phyloP scores from a whole-genome alignment of 495 filamentous ascomycete species.

The Neurospora sp. region DNA sequence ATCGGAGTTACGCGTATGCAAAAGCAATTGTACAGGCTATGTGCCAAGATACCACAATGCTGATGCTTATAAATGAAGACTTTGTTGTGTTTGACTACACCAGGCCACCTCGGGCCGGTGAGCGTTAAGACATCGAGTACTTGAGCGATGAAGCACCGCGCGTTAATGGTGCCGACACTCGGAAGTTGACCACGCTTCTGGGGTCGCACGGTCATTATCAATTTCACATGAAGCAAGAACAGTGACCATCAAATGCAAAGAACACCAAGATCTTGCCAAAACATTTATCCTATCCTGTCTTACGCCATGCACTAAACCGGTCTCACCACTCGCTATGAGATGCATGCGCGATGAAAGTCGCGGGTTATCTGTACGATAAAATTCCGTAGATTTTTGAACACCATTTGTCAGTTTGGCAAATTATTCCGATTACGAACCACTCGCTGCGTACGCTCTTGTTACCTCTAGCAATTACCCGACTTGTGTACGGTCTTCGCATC shows the following conservation, averaged over 20 bases:
- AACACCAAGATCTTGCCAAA: neutral
- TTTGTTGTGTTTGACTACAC: neutral
- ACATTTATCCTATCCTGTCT: neutral
- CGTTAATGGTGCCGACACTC: neutral
- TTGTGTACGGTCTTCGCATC: neutral
- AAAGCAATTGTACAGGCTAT: neutral
- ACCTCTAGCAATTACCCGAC: neutral
- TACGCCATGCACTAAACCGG: neutral
- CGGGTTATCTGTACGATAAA: neutral
- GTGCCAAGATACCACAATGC: neutral
- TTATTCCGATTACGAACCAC: neutral
- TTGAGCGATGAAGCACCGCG: neutral
- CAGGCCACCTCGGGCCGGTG: neutral
- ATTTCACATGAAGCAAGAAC: neutral
- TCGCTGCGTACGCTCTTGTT: neutral
- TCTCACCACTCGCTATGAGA: neutral
- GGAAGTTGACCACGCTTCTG: neutral
- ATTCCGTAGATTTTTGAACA: too few relatives aligned
- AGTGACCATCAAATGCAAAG: neutral
- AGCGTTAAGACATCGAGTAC: neutral
- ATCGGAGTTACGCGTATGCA: neutral
- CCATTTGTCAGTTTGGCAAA: neutral
- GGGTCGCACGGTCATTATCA: neutral
- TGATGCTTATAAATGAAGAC: neutral
- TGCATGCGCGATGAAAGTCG: neutral